Conservation (phyloP, 78 protist species). For the Dictyostelium firmibasis region DNA sequence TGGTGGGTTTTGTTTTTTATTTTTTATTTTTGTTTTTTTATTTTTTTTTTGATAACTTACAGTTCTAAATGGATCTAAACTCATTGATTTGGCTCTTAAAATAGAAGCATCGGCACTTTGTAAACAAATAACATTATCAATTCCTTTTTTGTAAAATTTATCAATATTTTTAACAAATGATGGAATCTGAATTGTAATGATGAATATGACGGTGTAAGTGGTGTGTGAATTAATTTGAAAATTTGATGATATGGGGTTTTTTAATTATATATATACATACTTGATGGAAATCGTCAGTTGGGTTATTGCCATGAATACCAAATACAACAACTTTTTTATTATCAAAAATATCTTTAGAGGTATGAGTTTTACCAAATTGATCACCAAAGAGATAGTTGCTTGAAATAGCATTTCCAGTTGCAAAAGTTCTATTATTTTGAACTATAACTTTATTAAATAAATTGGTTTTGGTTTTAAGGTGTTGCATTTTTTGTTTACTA, state of each 20-base stretch:
- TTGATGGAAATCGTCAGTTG: conserved; percentile 37
- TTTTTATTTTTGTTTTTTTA: not conserved
- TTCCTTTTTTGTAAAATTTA: conserved; percentile 37
- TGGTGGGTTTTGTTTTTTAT: too few species aligned
- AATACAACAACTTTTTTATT: conserved; percentile 49
- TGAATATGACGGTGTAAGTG: not conserved
- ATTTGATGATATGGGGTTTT: not conserved
- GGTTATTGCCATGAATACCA: conserved; percentile 21
- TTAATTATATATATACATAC: not conserved
- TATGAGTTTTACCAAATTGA: conserved; percentile 9
- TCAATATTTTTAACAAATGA: conserved; percentile 46
- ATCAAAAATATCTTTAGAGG: not conserved
- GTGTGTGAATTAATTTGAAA: not conserved
- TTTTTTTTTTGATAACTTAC: not conserved
- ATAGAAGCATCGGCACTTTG: conserved; percentile 1
- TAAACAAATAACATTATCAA: conserved; percentile 43
- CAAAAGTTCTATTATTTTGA: not conserved
- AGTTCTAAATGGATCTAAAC: conserved; percentile 29
- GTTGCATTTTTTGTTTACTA: not conserved
- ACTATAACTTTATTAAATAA: not conserved
- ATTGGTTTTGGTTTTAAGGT: not conserved
- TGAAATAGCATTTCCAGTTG: conserved; percentile 19
- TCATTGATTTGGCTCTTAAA: conserved; percentile 45
- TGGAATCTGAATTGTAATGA: conserved; percentile 8
- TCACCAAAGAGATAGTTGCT: conserved; percentile 8